A percentile compares a stretch with the other conserved stretches of the same genome.
phyloP scores from a whole-genome alignment of 345 rosid genomes.

The Populus ilicifolia region DNA sequence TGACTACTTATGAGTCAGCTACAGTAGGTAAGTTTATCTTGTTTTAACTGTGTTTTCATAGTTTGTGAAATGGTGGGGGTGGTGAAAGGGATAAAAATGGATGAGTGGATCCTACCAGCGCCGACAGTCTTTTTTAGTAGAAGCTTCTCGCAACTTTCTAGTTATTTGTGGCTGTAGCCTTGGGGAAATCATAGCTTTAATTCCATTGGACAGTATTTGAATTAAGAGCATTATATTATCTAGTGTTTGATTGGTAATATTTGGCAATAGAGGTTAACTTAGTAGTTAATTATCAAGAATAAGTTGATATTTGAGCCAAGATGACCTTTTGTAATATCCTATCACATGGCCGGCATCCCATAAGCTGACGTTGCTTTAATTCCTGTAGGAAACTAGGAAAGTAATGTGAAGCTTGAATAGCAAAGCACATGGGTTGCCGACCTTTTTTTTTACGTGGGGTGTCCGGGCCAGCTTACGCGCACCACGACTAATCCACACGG shows the following conservation, averaged over 20 bases:
- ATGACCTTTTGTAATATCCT: not conserved
- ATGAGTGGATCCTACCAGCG: no score
- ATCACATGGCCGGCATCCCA: slow-evolving; percentile 6
- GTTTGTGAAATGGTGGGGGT: no score
- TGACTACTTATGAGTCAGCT: slow-evolving; percentile 69
- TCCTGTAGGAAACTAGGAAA: not conserved
- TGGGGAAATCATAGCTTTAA: no score
- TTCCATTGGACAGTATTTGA: not conserved
- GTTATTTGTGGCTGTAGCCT: no score
- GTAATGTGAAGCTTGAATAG: not conserved
- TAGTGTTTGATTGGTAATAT: not conserved
- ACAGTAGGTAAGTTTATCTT: slow-evolving; percentile 58
- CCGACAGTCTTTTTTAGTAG: no score
- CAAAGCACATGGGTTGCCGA: not conserved
- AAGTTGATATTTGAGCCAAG: not conserved
- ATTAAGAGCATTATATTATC: not conserved
- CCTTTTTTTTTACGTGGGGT: no score
- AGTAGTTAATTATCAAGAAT: no score
- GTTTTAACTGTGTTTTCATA: no score
- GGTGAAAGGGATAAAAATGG: no score
- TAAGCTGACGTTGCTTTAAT: not conserved
- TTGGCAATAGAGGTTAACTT: not conserved
- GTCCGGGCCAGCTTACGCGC: no score
- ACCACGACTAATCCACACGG: no score
- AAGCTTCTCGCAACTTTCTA: no score